Percentiles rank a stretch among this genome's conserved stretches.
Conservation (phyloP, 805 yeast species). For the Barnettozyma californica region DNA sequence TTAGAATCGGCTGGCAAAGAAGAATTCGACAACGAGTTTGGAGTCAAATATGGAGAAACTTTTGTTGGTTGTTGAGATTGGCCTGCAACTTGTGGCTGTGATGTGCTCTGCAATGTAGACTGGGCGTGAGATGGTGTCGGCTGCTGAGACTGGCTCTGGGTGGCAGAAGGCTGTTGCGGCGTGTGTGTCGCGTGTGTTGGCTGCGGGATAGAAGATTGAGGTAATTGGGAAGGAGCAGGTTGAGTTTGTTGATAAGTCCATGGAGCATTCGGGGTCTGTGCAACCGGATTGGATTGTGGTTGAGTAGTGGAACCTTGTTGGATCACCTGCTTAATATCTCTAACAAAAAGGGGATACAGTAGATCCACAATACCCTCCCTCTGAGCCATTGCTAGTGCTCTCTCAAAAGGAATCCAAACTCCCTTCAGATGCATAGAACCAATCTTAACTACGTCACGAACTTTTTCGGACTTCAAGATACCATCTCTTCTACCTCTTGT, state of each 20-base stretch:
- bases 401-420: slow-evolving; percentile 84
- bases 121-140: not conserved
- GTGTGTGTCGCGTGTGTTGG: not conserved
- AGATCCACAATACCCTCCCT: slow-evolving; percentile 67
- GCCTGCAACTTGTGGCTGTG: slow-evolving; percentile 7
- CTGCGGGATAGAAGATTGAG: slow-evolving; percentile 10
- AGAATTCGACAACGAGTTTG: slow-evolving; percentile 19
- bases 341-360: slow-evolving; percentile 64
- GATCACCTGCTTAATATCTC: slow-evolving; percentile 55
- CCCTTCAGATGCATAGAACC: slow-evolving; percentile 88
- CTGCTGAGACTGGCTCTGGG: not conserved
- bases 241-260: slow-evolving; percentile 8
- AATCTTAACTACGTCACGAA: slow-evolving; percentile 75
- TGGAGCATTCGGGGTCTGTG: not conserved
- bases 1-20: slow-evolving; percentile 12
- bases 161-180: slow-evolving; percentile 3
- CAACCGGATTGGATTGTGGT: slow-evolving; percentile 21
- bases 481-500: slow-evolving; percentile 87
- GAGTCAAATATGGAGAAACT: slow-evolving; percentile 22
- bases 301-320: slow-evolving; percentile 32
- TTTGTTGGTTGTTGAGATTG: slow-evolving; percentile 11
- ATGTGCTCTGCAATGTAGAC: slow-evolving; percentile 1
- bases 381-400: slow-evolving; percentile 79
- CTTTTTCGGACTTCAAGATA: slow-evolving; percentile 68
- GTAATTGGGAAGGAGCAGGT: slow-evolving; percentile 8